phyloP scores from a whole-genome alignment of 768 basidiomycete genomes.

The Tulasnella sp. region DNA sequence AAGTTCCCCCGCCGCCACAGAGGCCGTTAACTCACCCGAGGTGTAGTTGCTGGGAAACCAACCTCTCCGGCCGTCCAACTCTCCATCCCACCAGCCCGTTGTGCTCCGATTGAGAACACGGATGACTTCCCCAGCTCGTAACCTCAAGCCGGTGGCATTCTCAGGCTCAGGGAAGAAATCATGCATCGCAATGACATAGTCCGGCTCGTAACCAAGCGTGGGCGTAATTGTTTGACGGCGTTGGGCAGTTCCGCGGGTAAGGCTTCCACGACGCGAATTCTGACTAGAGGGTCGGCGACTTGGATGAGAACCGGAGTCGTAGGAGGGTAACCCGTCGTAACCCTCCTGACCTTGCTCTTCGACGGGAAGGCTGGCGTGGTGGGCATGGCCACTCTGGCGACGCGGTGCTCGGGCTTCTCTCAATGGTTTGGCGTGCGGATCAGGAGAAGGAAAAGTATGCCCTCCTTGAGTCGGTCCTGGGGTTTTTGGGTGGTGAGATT shows the following conservation, averaged over 20 bases:
- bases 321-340: not conserved
- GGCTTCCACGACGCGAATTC: not conserved
- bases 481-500: not conserved
- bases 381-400: not conserved
- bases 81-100: constrained; percentile 99
- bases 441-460: not conserved
- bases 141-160: constrained; percentile 80
- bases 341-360: not conserved
- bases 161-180: constrained; percentile 77
- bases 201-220: constrained; percentile 41
- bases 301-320: constrained; percentile 7
- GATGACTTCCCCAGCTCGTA: constrained; percentile 88
- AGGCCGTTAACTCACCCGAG: constrained; percentile 37
- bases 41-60: constrained; percentile 99
- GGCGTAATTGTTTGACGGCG: not conserved
- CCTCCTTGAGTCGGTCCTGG: not conserved
- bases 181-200: constrained; percentile 90
- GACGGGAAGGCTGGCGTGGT: not conserved
- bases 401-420: not conserved
- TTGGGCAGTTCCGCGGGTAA: not conserved
- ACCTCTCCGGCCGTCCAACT: constrained; percentile 82
- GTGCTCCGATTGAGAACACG: constrained; percentile 84
- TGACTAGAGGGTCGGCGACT: not conserved
- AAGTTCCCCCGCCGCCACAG: constrained; percentile 24
- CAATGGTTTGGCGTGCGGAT: no score